Percentiles rank a stretch among this genome's conserved stretches.
Conservation (phyloP, 805 yeast genomes). For the Teunomyces gatunensis region DNA sequence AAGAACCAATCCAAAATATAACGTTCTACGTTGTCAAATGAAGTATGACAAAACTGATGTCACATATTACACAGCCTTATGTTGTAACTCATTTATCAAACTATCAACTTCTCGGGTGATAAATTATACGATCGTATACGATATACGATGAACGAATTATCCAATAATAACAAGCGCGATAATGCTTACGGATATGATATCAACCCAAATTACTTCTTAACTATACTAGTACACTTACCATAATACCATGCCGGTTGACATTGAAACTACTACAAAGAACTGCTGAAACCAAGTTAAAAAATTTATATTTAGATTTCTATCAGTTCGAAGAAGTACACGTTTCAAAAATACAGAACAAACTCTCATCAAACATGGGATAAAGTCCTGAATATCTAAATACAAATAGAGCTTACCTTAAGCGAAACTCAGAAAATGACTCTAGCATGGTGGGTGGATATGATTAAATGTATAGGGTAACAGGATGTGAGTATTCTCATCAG, state of each 20-base stretch:
- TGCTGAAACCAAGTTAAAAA: neutral
- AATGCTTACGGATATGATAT: neutral
- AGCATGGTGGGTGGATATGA: neutral
- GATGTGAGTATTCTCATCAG: neutral
- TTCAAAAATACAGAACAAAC: neutral
- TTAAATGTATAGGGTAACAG: neutral
- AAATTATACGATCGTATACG: neutral
- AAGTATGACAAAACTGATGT: too few relatives aligned
- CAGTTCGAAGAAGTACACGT: neutral
- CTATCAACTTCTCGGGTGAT: neutral
- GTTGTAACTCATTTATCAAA: too few relatives aligned
- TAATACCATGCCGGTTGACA: too few relatives aligned
- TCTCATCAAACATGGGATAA: neutral
- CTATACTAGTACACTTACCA: neutral
- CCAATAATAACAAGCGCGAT: slow-evolving; percentile 3
- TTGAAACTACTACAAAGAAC: neutral
- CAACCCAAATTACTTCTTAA: neutral
- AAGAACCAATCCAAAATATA: too few relatives aligned
- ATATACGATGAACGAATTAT: neutral
- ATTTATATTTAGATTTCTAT: neutral
- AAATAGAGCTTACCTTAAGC: neutral
- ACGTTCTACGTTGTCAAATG: too few relatives aligned
- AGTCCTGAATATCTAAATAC: neutral
- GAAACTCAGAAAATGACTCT: neutral
- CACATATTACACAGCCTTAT: too few relatives aligned